Conservation (phyloP, 2,329 filamentous ascomycete species). For the Colletotrichum theobromicola region DNA sequence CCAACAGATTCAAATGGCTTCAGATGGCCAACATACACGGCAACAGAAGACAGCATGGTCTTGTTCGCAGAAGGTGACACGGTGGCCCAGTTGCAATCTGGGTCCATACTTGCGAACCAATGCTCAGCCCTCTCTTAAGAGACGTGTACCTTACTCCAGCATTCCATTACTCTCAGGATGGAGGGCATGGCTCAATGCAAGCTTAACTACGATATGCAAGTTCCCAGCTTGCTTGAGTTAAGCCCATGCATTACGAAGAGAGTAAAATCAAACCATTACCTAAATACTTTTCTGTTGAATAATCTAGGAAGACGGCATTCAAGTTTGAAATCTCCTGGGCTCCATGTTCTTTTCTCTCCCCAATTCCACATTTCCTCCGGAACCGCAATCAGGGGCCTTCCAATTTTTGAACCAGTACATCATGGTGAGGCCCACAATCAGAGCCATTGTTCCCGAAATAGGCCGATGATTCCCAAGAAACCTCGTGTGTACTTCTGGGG, state of each 20-base stretch:
- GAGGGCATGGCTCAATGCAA: background rate
- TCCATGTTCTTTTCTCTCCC: background rate
- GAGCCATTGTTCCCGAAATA: background rate
- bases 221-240: too few relatives aligned
- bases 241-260: background rate
- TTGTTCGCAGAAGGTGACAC: conserved; percentile 24
- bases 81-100: background rate
- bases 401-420: background rate
- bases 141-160: background rate
- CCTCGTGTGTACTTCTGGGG: background rate
- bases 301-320: background rate
- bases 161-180: background rate
- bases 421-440: background rate
- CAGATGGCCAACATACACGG: conserved; percentile 28
- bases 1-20: conserved; percentile 21
- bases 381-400: background rate
- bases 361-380: background rate
- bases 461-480: background rate
- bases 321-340: background rate
- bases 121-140: conserved; percentile 24
- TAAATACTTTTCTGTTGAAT: background rate
- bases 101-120: background rate
- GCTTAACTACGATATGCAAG: too few relatives aligned
- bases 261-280: background rate
- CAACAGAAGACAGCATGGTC: conserved; percentile 22